phyloP scores from a whole-genome alignment of 202 grass and related monocot species.

The Carex sylvatica region DNA sequence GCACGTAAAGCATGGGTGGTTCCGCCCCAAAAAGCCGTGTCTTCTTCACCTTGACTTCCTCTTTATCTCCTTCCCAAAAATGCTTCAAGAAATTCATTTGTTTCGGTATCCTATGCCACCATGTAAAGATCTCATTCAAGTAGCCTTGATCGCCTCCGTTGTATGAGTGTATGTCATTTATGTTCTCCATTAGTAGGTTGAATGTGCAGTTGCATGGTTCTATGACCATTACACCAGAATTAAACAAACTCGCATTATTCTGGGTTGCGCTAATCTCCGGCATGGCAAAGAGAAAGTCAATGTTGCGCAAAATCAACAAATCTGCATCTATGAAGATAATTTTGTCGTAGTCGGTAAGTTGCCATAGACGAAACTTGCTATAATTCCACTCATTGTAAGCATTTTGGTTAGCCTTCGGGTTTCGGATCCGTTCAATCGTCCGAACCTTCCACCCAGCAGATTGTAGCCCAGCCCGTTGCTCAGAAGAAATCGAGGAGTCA shows the following conservation, averaged over 20 bases:
- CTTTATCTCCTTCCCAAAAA: conserved; percentile 38
- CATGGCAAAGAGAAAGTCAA: conserved; percentile 68
- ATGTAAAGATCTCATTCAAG: conserved; percentile 81
- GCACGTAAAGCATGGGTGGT: conserved; percentile 38
- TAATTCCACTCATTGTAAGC: conserved; percentile 93
- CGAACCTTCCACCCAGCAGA: conserved; percentile 62
- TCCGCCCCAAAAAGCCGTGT: conserved; percentile 22
- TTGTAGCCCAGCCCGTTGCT: conserved; percentile 45
- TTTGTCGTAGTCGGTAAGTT: conserved; percentile 77
- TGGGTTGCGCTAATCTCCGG: conserved; percentile 59
- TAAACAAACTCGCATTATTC: conserved; percentile 61
- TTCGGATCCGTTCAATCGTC: conserved; percentile 55
- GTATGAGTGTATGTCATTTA: conserved; percentile 56
- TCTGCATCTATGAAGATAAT: conserved; percentile 76
- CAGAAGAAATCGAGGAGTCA: conserved; percentile 36
- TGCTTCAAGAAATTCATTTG: conserved; percentile 69
- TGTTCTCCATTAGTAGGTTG: conserved; percentile 58
- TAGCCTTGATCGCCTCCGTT: conserved; percentile 90
- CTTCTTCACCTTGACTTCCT: conserved; percentile 25
- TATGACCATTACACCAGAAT: conserved; percentile 89
- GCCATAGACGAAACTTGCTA: conserved; percentile 92
- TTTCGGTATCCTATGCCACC: conserved; percentile 73
- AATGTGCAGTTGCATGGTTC: conserved; percentile 85
- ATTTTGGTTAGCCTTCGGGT: conserved; percentile 49
- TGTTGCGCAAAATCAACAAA: conserved; percentile 57